These are phyloP conservation scores for Torulaspora indica DNA, from an alignment of 805 yeast genomes.

Conservation along the genomic window DNA sequence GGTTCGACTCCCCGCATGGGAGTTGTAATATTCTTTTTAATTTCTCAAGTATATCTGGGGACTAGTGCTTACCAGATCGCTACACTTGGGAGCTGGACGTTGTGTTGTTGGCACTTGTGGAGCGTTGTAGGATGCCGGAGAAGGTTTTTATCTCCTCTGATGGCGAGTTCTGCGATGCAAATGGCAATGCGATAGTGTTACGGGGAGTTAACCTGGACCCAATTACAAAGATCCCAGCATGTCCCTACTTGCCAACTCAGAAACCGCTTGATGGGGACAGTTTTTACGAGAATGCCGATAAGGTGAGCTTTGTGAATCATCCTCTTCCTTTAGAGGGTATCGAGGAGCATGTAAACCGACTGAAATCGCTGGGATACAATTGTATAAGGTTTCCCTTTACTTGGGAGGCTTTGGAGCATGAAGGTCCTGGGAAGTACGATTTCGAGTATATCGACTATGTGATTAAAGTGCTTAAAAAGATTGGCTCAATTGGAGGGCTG, in stretches of 20 bases:
- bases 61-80: neutral
- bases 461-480: conserved; percentile 52
- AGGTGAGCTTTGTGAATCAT: conserved; percentile 74
- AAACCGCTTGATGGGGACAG: conserved; percentile 32
- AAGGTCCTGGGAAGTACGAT: conserved; percentile 81
- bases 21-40: conserved; percentile 12
- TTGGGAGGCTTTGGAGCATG: conserved; percentile 92
- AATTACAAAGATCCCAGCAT: conserved; percentile 61
- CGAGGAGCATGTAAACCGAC: conserved; percentile 57
- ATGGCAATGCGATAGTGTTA: conserved; percentile 58
- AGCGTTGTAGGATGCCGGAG: conserved; percentile 21
- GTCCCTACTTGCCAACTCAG: conserved; percentile 46
- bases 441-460: conserved; percentile 69
- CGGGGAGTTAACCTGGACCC: conserved; percentile 83
- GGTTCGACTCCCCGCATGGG: conserved; percentile 38
- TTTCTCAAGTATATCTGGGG: neutral
- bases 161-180: conserved; percentile 54
- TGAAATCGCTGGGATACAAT: conserved; percentile 79
- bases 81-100: no score
- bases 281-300: conserved; percentile 63
- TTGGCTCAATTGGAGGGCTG: conserved; percentile 62
- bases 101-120: no score
- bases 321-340: conserved; percentile 79
- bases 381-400: conserved; percentile 69
- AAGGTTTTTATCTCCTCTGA: conserved; percentile 37